Evolutionary conservation across 2,329 filamentous ascomycete species (phyloP), one percentile per base, ranked within the genome.

Genomic region (Verticillium klebahnii): DNA sequence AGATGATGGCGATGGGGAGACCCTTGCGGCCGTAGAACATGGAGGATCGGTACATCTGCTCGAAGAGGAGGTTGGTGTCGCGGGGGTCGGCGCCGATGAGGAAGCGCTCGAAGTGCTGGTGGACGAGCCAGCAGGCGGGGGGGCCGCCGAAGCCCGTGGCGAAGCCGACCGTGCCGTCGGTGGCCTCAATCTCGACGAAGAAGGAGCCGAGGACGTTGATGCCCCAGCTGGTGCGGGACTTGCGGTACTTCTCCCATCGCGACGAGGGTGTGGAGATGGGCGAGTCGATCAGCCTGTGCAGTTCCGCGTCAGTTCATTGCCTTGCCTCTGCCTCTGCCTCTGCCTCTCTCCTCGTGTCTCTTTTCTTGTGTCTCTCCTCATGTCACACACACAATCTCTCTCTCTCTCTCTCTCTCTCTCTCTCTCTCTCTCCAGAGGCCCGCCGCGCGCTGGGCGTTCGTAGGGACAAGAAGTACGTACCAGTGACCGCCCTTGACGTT

Each of bases 1-100:
- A 96, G 71, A 97, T 97, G 71, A 96, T 89, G 60, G 93, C 93
- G 12, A 94, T 85, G 2, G 93, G 90, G 1, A 97, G 86, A 56
- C 93, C 93, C 76, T 97, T 97, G 67, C 93, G 89, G 64, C 93
- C 93, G 72, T 97, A 97, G 81, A 97, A 97, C 91, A 97, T 96
- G 68, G 92, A 96, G 2, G 85, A 91, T 63, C 93, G 88, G 81
- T 97, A 97, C 93, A 97, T 97, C 75, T 96, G 92, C 80, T 97
- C 93, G 73, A 96, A 97, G 34, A 97, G 81, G 65, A 93, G 85
- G 77, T 96, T 97, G 60, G 92, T 96, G 72, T 97, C 92, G 69
- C 93, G 85, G 12, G 93, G 93, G 74, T 97, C 93, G 69, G 91
- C 89, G 52, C 92, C 93, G 68, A 97, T 83, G 64, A 97, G 79